Base-by-base conservation (phyloP, 108 stramenopile genomes). In the Nitzschia inconspicua region DNA sequence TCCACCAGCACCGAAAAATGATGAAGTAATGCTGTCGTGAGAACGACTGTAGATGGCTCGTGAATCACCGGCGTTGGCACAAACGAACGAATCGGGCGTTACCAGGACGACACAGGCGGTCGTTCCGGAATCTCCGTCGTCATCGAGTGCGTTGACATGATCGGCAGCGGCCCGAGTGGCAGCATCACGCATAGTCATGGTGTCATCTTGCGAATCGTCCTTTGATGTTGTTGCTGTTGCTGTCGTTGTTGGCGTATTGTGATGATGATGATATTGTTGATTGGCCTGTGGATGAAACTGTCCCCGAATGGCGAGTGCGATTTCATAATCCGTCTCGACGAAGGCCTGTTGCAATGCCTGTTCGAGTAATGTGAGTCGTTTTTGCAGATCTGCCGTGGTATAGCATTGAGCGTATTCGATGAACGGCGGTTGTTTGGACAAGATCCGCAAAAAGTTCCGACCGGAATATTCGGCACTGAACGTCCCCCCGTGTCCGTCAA, bases 51-150 rank as follows among this genome's bases (percentile, higher is more conserved):
- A 54, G 41, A 65, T 55, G 34, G 93, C 71, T 29, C 98, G 80
- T 27, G 93, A 93, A 69, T 99, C 98, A 30, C 98, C 98, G 11
- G 94, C 91, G 66, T 99, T 99, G 70, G 96, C 96, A 60, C 94
- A 95, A 32, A 97, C 66, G 25, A 97, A 66, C 46, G 77, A 83
- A 18, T 70, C 65, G 7, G 96, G 96, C 9, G 96, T 93, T 3
- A 96, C 36, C 47, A 97, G 32, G 3, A 86, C 91, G 29, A 82
- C 68, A 14, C 88, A 70, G 2, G 93, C 95, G 6, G 98, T 96
- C 10, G 95, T 94, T 5, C 98, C 98, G 19, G 68, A 70, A 25
- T 70, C 59, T 8, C 47, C 67, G 2, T 52, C 41, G 24, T 47
- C 47, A 1, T 68, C 57, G 27, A 65, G 19, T 2, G 63, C 41